Conservation (phyloP, 1,139 yeast species). For the Schizosaccharomyces versatilis region DNA sequence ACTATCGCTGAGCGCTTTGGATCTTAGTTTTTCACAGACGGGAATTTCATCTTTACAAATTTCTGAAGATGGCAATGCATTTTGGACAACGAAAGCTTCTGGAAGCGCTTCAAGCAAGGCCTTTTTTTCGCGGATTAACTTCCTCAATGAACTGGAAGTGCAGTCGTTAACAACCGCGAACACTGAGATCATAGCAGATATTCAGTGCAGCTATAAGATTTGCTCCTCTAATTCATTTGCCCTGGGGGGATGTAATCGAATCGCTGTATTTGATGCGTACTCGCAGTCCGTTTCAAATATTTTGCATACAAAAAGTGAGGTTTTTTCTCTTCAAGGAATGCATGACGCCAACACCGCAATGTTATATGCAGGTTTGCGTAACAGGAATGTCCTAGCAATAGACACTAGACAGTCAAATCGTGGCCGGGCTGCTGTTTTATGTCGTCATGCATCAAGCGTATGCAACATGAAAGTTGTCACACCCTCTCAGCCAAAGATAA, state of each 20-base stretch:
- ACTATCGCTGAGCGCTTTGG: no score
- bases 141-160: no score
- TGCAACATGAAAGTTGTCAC: neutral
- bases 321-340: neutral
- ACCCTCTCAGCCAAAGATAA: neutral
- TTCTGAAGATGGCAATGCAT: no score
- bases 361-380: neutral
- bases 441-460: neutral
- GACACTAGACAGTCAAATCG: neutral
- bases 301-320: neutral
- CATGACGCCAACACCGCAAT: neutral
- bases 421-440: neutral
- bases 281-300: neutral
- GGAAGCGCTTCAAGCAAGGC: no score
- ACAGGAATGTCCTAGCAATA: neutral
- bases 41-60: no score
- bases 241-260: neutral
- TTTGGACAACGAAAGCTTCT: no score
- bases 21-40: no score
- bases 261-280: neutral
- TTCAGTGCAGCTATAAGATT: no score
- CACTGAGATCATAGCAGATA: no score
- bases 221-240: neutral
- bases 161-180: no score
- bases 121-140: no score